Evolutionary conservation across 148 eudicot species (phyloP).

Genomic region (Amaranthus cruentus): DNA sequence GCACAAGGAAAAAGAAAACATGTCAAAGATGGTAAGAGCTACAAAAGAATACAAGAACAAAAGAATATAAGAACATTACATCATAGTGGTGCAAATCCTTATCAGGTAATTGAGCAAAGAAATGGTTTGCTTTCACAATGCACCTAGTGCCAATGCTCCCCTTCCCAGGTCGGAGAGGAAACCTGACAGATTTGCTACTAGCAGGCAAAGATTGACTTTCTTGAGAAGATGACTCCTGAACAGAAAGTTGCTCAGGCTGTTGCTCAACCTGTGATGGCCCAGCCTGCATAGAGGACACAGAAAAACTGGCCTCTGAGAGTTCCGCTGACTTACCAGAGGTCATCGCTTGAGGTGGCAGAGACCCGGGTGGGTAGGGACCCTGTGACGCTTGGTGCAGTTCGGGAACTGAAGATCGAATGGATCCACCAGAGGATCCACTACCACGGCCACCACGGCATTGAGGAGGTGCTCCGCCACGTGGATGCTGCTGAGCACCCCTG

Average conservation of each 20-base stretch:
- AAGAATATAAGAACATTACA: conserved; percentile 33
- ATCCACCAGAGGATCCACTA: conserved; percentile 48
- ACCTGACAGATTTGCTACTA: conserved; percentile 79
- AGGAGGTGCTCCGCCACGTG: conserved; percentile 51
- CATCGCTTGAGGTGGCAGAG: conserved; percentile 40
- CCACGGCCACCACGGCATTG: conserved; percentile 59
- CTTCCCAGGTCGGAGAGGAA: conserved; percentile 86
- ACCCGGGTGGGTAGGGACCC: conserved; percentile 64
- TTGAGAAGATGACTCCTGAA: conserved; percentile 49
- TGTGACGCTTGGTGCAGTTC: conserved; percentile 98
- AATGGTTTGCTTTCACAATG: conserved; percentile 91
- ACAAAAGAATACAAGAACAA: neutral
- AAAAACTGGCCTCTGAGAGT: conserved; percentile 38
- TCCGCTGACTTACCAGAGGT: conserved; percentile 35
- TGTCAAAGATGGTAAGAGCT: neutral
- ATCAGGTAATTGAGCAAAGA: conserved; percentile 85
- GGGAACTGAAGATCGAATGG: conserved; percentile 65
- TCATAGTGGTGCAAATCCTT: conserved; percentile 95
- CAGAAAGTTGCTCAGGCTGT: conserved; percentile 43
- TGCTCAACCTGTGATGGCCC: conserved; percentile 37
- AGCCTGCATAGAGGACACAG: conserved; percentile 32
- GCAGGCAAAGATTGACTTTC: conserved; percentile 55
- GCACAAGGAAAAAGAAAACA: neutral
- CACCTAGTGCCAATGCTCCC: conserved; percentile 62
- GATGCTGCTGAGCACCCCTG: conserved; percentile 53